Base-by-base conservation (phyloP, 2,329 filamentous ascomycete genomes). In the Chaetomium sp. region DNA sequence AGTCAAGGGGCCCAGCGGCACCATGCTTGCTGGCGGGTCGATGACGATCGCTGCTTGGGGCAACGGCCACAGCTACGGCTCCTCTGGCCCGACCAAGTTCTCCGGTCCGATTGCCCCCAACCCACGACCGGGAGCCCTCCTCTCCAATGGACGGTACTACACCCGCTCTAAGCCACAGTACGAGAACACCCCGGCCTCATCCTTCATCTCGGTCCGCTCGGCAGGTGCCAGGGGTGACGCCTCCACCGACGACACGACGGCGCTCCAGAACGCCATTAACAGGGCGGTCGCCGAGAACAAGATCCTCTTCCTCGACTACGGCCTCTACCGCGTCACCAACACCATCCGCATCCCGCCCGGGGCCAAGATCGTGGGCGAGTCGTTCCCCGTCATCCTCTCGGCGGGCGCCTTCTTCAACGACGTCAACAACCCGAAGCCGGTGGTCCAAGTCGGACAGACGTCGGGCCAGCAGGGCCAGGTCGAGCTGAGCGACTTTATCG, bases 111-210 rank as follows among this genome's bases (percentile, higher is more conserved):
- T 79, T 76, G 70, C 81, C 64, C 71, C 81, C 73, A 72, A 82
- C 81, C 57, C 71, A 70, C 75, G 79, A 70, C 87, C 89, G 7
- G 74, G 78, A 2, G 74, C 76, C 5, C 84, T 93, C 8, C 76
- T 90, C 38, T 71, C 74, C 35, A 62, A 65, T 35, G 74, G 73
- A 16, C 75, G 79, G 5, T 88, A 85, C 68, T 86, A 83, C 67
- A 81, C 89, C 69, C 85, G 87, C 55, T 87, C 88, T 67, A 91
- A 91, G 81, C 90, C 90, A 19, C 87, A 91, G 70, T 93, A 93
- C 74, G 83, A 87, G 71, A 75, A 77, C 31, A 74, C 87, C 5
- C 74, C 83, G 1, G 82, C 82, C 6, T 81, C 80, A 7, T 80
- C 83, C 31, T 90, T 93, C 73, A 77, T 91, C 71, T 79, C 77